A percentile compares a stretch with the other conserved stretches of the same genome.
phyloP scores from a whole-genome alignment of 2,329 filamentous ascomycete species.

The Rutstroemia sp. region DNA sequence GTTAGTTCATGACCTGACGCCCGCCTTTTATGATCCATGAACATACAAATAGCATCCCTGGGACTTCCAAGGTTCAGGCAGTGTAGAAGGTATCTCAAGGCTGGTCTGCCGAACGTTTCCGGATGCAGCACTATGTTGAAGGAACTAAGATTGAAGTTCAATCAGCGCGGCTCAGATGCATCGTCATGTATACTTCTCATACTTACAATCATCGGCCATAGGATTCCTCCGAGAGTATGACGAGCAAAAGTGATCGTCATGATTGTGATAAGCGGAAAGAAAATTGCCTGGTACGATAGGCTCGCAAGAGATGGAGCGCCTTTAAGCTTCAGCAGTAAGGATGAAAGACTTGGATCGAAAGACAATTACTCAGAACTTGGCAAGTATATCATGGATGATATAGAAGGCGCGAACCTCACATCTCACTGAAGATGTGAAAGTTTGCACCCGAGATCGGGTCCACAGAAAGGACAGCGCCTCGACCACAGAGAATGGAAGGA shows the following conservation, averaged over 20 bases:
- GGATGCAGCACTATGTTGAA: neutral
- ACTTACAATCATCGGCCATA: neutral
- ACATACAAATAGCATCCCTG: constrained; percentile 23
- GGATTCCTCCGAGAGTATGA: neutral
- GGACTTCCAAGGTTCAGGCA: constrained; percentile 20
- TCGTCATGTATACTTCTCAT: no score
- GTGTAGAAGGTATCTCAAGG: constrained; percentile 7
- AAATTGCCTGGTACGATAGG: neutral
- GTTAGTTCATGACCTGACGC: neutral
- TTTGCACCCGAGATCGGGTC: neutral
- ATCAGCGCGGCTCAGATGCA: neutral
- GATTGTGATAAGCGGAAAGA: neutral
- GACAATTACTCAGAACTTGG: no score
- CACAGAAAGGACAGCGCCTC: neutral
- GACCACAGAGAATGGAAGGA: neutral
- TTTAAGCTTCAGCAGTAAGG: no score
- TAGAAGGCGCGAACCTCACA: neutral
- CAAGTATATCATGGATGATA: neutral
- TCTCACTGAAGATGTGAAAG: neutral
- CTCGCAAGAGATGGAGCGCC: no score
- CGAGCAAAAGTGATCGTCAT: neutral
- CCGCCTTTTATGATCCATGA: neutral
- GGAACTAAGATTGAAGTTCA: neutral
- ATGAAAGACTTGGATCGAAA: no score
- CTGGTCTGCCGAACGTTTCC: neutral